These are phyloP conservation scores for Vaucheria bursata DNA, from an alignment of 352 stramenopile species.

Conservation along the genomic window DNA sequence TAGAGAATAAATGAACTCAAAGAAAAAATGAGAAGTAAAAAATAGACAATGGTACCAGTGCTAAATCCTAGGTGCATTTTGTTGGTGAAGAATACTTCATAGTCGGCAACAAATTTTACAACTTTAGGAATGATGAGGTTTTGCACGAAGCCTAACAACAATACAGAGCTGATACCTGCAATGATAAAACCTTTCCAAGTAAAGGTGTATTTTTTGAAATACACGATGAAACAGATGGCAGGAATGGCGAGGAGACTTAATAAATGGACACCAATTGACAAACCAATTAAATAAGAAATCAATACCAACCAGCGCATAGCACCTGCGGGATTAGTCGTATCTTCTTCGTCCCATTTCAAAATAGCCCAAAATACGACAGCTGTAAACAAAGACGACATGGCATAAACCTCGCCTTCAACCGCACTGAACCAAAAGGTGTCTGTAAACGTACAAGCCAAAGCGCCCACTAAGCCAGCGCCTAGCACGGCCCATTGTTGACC, in stretches of 20 bases:
- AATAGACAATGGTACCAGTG: background rate
- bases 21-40: background rate
- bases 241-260: background rate
- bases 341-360: slow-evolving; percentile 4
- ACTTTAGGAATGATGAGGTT: background rate
- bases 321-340: background rate
- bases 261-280: background rate
- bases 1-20: background rate
- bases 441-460: background rate
- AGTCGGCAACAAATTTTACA: background rate
- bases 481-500: background rate
- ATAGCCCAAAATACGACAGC: background rate
- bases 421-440: background rate
- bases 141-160: background rate
- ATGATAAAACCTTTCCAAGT: background rate
- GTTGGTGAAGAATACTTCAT: background rate
- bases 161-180: background rate
- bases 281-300: background rate
- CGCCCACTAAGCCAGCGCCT: background rate
- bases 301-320: background rate
- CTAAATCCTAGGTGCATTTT: background rate
- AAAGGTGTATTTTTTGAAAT: background rate
- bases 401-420: slow-evolving; percentile 2
- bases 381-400: background rate
- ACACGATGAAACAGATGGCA: background rate